Evolutionary conservation across 2,329 filamentous ascomycete species (phyloP).

Genomic region (Diaporthe destruens): DNA sequence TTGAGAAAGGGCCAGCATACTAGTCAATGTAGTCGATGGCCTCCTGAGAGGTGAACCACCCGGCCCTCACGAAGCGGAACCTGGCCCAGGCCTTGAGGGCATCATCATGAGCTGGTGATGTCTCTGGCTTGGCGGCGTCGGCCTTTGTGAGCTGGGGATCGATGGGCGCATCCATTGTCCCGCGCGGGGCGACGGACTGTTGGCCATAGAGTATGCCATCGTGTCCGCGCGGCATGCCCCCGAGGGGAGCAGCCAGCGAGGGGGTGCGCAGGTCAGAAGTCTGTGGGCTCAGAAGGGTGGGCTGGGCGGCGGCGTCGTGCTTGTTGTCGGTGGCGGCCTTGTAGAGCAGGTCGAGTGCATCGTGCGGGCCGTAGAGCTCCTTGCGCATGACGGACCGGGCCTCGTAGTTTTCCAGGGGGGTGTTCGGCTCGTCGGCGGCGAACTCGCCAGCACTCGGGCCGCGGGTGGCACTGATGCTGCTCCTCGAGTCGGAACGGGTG

Average conservation of each 20-base stretch:
- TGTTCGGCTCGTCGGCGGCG: constrained; percentile 67
- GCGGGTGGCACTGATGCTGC: constrained; percentile 48
- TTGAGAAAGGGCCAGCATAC: constrained; percentile 59
- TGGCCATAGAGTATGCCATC: constrained; percentile 40
- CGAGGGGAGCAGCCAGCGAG: constrained; percentile 14
- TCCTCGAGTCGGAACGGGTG: constrained; percentile 50
- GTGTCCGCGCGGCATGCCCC: constrained; percentile 17
- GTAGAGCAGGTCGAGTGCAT: constrained; percentile 91
- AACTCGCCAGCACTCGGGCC: constrained; percentile 50
- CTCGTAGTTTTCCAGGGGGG: constrained; percentile 74
- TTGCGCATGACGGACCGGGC: constrained; percentile 74
- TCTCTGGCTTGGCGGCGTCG: constrained; percentile 60
- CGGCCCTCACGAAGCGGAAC: constrained; percentile 94
- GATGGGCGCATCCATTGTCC: constrained; percentile 50
- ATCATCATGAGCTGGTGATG: constrained; percentile 67
- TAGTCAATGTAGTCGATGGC: constrained; percentile 95
- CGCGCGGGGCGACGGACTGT: constrained; percentile 44
- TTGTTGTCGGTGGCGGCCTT: constrained; percentile 79
- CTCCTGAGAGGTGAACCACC: constrained; percentile 95
- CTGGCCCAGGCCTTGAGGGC: constrained; percentile 90
- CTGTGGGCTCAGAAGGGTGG: constrained; percentile 32
- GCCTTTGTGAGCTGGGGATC: constrained; percentile 61
- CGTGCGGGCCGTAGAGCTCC: constrained; percentile 90
- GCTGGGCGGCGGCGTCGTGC: constrained; percentile 26
- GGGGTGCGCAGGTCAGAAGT: constrained; percentile 22